Conservation (phyloP, 495 filamentous ascomycete genomes). For the Tuber umbilicatum region DNA sequence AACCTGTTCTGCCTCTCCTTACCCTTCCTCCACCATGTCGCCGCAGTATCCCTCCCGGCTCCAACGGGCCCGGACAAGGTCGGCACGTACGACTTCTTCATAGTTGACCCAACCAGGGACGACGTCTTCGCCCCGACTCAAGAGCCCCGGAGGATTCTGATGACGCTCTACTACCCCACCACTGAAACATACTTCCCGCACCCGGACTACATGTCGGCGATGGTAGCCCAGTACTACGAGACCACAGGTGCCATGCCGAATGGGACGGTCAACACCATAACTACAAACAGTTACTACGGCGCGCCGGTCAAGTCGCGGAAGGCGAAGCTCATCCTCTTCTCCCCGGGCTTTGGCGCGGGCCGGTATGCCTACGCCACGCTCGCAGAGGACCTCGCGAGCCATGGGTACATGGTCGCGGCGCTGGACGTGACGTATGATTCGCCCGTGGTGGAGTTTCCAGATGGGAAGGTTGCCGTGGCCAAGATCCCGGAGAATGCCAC, state of each 20-base stretch:
- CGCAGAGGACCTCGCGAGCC: slow-evolving; percentile 47
- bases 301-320: slow-evolving; percentile 6
- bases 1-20: neutral
- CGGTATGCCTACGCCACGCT: slow-evolving; percentile 46
- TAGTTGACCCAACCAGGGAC: slow-evolving; percentile 9
- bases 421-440: slow-evolving; percentile 52
- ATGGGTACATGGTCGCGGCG: slow-evolving; percentile 48
- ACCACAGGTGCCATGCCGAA: neutral
- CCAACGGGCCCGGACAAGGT: slow-evolving; percentile 6
- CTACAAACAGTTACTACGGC: slow-evolving; percentile 9
- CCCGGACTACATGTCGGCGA: slow-evolving; percentile 4
- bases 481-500: slow-evolving; percentile 8
- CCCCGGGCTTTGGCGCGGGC: slow-evolving; percentile 41
- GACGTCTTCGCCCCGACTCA: slow-evolving; percentile 17
- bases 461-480: slow-evolving; percentile 41
- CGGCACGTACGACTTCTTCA: slow-evolving; percentile 13
- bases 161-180: slow-evolving; percentile 22
- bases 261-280: slow-evolving; percentile 3
- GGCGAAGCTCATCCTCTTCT: slow-evolving; percentile 44
- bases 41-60: slow-evolving; percentile 4
- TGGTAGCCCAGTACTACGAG: slow-evolving; percentile 8
- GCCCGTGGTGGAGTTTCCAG: slow-evolving; percentile 48
- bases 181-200: neutral
- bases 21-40: slow-evolving; percentile 16
- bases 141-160: slow-evolving; percentile 17